These are phyloP conservation scores for Calonectria montana DNA, from an alignment of 2,329 filamentous ascomycete species.

Conservation along the genomic window DNA sequence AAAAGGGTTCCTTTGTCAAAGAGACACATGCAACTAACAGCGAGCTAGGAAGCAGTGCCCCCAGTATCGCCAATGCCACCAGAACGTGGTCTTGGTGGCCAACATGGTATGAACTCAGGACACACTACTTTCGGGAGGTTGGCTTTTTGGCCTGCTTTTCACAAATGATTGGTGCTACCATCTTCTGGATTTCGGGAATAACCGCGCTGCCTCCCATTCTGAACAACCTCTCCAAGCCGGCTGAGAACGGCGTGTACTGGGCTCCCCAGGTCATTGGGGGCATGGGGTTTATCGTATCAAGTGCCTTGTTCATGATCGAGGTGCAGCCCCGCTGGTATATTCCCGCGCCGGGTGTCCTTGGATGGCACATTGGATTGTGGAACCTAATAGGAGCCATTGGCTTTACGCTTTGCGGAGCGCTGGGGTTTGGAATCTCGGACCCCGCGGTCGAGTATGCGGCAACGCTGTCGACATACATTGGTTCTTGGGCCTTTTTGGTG, in stretches of 20 bases:
- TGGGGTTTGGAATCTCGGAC: constrained; percentile 60
- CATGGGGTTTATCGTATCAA: constrained; percentile 68
- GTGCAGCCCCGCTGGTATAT: constrained; percentile 73
- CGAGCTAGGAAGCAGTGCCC: neutral
- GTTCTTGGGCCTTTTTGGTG: constrained; percentile 60
- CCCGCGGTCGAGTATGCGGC: constrained; percentile 54
- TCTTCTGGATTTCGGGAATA: constrained; percentile 74
- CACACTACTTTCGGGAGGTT: constrained; percentile 65
- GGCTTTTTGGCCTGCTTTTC: constrained; percentile 70
- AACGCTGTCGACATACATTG: constrained; percentile 61
- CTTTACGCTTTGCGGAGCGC: constrained; percentile 70
- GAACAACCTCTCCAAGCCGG: constrained; percentile 56
- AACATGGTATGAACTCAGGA: constrained; percentile 64
- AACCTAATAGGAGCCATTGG: constrained; percentile 73
- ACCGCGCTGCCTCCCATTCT: constrained; percentile 63
- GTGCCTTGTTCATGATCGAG: constrained; percentile 73
- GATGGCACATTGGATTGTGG: constrained; percentile 76
- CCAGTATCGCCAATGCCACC: constrained; percentile 10
- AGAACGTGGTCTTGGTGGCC: constrained; percentile 70
- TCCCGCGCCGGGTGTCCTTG: constrained; percentile 66
- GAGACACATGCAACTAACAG: neutral
- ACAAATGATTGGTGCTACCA: constrained; percentile 68
- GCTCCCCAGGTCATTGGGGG: constrained; percentile 71
- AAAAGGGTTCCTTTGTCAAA: constrained; percentile 36
- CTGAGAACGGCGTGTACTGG: constrained; percentile 67